Evolutionary conservation across 2,329 filamentous ascomycete genomes (phyloP), one percentile per base, ranked within the genome.

Genomic region (Diplodia corticola): DNA sequence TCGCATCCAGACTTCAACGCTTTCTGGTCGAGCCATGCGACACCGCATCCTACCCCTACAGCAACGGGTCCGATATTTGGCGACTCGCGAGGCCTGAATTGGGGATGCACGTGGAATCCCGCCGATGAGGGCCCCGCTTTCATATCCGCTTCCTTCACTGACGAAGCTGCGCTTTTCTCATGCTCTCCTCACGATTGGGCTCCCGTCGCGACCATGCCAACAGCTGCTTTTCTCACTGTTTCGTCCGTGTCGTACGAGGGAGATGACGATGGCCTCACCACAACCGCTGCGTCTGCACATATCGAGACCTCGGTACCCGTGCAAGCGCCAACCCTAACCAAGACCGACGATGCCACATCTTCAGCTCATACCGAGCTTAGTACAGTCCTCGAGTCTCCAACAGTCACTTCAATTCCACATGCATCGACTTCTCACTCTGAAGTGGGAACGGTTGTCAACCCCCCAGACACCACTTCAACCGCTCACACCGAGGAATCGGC

Each of bases 1-100:
- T 63, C 59, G n/a, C 59, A 63, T 50, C 59, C 59, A 9, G 30
- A 63, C 13, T 50, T 35, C 28, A 63, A 50, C 17, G 35, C 13
- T 10, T 63, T 33, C 28, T 51, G 44, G 48, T 35, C 46, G 15
- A 37, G 44, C 17, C 48, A 48, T 24, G n/a, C 22, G 6, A 30
- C 37, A 22, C 1, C 17, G 9, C 15, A 15, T 3, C 17, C 30
- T 20, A 30, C 44, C 2, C 20, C 59, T 4, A 33, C 28, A 12
- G 49, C 44, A 24, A 28, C 22, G 10, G 59, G 49, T 30, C 15
- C 59, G 20, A 15, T 35, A 17, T 50, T 28, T 24, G 59, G n/a
- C 15, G 59, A 50, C 10, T 46, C 57, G 13, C 57, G 57, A 12
- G 57, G 57, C 2, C 37, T 61, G 13, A 61, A 61, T 12, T 61